Conservation (phyloP, 2,329 filamentous ascomycete genomes). For the Paecilomyces sp. region DNA sequence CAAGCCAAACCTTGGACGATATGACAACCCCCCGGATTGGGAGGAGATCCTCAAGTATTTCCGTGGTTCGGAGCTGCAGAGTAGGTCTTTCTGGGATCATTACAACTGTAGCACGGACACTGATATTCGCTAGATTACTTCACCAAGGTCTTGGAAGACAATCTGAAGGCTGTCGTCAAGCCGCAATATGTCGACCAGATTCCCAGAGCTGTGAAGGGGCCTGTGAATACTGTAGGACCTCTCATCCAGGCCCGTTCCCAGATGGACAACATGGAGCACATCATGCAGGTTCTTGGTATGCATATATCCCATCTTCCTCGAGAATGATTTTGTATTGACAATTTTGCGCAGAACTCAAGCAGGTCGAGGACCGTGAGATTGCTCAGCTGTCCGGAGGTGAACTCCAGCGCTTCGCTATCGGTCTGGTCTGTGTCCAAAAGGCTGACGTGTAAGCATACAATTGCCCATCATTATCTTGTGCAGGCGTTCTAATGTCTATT, state of each 20-base stretch:
- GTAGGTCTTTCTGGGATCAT: constrained; percentile 46
- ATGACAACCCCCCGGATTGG: constrained; percentile 97
- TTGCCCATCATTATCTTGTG: not conserved
- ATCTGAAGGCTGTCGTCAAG: constrained; percentile 96
- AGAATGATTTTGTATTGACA: constrained; percentile 9
- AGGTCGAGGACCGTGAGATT: constrained; percentile 89
- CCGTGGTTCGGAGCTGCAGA: constrained; percentile 94
- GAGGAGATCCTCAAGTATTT: constrained; percentile 98
- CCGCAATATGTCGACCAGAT: constrained; percentile 99
- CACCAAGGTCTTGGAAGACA: constrained; percentile 93
- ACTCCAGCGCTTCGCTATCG: constrained; percentile 95
- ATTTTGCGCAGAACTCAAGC: constrained; percentile 60
- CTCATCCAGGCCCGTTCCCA: constrained; percentile 71
- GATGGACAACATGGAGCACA: constrained; percentile 73
- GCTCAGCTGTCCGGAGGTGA: constrained; percentile 90
- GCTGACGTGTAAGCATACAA: constrained; percentile 65
- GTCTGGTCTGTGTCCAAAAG: constrained; percentile 88
- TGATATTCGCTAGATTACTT: constrained; percentile 69
- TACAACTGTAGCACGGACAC: constrained; percentile 1
- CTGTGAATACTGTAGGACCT: constrained; percentile 69
- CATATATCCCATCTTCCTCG: not conserved
- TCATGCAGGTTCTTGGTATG: constrained; percentile 67
- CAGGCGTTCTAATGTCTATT: constrained; percentile 4
- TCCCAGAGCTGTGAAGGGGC: constrained; percentile 78
- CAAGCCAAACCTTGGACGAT: constrained; percentile 93